Conservation (phyloP, 495 filamentous ascomycete species). For the Daldinia childiae region DNA sequence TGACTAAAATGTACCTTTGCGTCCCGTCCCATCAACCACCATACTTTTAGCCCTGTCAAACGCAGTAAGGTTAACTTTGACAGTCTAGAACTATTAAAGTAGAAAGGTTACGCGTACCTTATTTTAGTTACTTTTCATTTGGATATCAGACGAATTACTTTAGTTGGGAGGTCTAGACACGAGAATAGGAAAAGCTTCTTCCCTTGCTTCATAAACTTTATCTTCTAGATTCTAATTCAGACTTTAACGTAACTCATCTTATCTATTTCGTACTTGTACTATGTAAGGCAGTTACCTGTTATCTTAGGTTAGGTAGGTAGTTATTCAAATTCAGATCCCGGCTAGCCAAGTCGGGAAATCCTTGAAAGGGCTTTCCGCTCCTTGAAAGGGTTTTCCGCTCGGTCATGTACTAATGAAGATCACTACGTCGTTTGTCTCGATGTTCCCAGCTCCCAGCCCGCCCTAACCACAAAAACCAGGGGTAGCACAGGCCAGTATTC, state of each 20-base stretch:
- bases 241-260: background rate
- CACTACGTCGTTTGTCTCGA: constrained; percentile 39
- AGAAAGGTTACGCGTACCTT: constrained; percentile 36
- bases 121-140: constrained; percentile 17
- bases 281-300: too few species aligned
- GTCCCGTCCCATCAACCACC: constrained; percentile 28
- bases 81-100: constrained; percentile 30
- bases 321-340: background rate
- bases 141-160: constrained; percentile 22
- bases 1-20: constrained; percentile 3
- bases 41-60: constrained; percentile 2
- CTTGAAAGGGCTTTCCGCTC: constrained; percentile 29
- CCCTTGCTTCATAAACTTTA: constrained; percentile 14
- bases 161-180: constrained; percentile 26
- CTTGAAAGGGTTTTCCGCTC: constrained; percentile 30
- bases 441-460: constrained; percentile 15
- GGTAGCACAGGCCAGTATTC: constrained; percentile 40
- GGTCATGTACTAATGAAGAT: constrained; percentile 27
- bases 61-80: constrained; percentile 19
- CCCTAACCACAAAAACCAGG: constrained; percentile 28
- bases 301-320: too few species aligned
- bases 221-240: constrained; percentile 5
- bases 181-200: constrained; percentile 20
- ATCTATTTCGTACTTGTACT: too few species aligned
- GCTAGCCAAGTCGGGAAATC: constrained; percentile 29